Conservation (phyloP, 1,284 basidiomycete species). For the Rhodotorula sp. region DNA sequence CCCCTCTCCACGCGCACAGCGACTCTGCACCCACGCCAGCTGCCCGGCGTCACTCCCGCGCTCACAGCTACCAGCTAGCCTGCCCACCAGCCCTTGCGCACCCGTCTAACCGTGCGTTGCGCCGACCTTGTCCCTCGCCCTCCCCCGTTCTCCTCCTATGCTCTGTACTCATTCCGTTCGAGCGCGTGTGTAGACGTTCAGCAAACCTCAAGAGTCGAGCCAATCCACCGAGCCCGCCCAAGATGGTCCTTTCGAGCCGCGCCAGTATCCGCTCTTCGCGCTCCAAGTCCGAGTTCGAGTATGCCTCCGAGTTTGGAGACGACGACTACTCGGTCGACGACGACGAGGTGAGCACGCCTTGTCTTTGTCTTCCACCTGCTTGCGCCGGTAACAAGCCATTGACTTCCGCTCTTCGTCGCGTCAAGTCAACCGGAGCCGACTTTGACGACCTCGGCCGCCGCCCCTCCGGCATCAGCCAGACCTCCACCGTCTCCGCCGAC, state of each 20-base stretch:
- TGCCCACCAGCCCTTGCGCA: not conserved
- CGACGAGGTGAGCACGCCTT: not conserved
- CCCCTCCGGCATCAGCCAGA: slow-evolving; percentile 12
- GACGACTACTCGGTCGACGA: slow-evolving; percentile 7
- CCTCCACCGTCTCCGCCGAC: slow-evolving; percentile 19
- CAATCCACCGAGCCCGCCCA: not conserved
- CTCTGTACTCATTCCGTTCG: not conserved
- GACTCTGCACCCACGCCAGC: no score
- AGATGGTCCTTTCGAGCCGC: not conserved
- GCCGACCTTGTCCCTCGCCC: not conserved
- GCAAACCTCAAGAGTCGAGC: not conserved
- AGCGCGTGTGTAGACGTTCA: not conserved
- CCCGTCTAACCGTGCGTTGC: not conserved
- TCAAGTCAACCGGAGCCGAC: slow-evolving; percentile 16
- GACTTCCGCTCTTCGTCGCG: not conserved
- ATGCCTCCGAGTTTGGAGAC: slow-evolving; percentile 18
- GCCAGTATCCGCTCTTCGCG: slow-evolving; percentile 12
- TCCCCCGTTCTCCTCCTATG: not conserved
- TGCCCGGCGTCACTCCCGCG: no score
- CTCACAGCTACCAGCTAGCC: no score
- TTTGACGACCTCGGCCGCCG: slow-evolving; percentile 15
- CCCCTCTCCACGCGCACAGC: not conserved
- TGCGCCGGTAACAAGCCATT: not conserved
- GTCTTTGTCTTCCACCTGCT: not conserved
- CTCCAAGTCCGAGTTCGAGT: slow-evolving; percentile 28